Evolutionary conservation across 257 asterid genomes (phyloP), one percentile per base, ranked within the genome.

Genomic region (Ehretia macrophylla): DNA sequence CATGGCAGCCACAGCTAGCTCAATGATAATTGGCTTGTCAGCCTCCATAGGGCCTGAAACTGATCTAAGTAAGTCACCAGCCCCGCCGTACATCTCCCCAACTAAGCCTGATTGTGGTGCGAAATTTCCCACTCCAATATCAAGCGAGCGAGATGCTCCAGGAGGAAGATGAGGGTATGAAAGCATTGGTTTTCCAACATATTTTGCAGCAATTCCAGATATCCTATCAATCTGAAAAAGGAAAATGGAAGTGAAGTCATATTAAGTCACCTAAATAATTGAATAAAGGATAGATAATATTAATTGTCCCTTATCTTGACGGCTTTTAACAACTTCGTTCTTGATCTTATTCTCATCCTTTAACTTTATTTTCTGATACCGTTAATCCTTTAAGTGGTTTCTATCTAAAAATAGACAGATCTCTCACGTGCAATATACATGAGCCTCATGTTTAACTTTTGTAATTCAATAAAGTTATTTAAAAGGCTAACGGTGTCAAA

Each of bases 1-100:
- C 95, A 85, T 85, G n/a, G 95, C 91, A 9, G 95, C 95, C 32
- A 85, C 95, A 0, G 95, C 86, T 19, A 85, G 58, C 77, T 85
- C 95, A 38, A 85, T 81, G 2, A 85, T 81, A 57, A 83, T 65
- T 0, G 95, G 86, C 77, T 85, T 85, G 62, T 83, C 90, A 0
- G 86, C 85, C 10, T 85, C 95, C 5, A 76, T 81, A 0, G 91
- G 86, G 16, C 77, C 80, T 0, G 91, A 68, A 0, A 83, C 83
- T 12, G 95, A 77, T 48, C 91, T 66, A 0, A 83, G 67, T 48
- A 85, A 81, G 66, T 85, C 95, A 27, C 72, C 58, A 0, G 86
- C 77, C 0, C 84, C 80, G 0, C 83, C 83, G 51, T 64, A 85
- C 35, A 81, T 64, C 35, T 83, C 95, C 4, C 82, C 85, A 3